A percentile compares a stretch with the other conserved stretches of the same genome.
Evolutionary conservation across 2,329 filamentous ascomycete species (phyloP).

Genomic region (Pseudopyricularia cyperi): DNA sequence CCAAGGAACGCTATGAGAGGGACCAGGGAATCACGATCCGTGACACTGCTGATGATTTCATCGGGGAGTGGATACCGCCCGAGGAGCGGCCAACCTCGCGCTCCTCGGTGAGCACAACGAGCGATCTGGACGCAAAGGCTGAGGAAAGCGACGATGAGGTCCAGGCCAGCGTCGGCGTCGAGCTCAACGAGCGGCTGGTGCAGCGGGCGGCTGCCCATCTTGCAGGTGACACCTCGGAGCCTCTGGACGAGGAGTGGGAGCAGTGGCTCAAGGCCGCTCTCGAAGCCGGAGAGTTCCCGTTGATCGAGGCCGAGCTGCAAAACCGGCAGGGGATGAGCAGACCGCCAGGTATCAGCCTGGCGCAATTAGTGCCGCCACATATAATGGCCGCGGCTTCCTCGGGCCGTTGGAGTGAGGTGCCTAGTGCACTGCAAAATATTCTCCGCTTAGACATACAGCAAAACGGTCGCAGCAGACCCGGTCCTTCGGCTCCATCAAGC

Average conservation of each 20-base stretch:
- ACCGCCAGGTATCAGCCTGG: neutral
- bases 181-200: slow-evolving; percentile 50
- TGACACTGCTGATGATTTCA: slow-evolving; percentile 60
- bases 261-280: slow-evolving; percentile 61
- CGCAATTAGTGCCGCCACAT: neutral
- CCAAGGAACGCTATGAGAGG: slow-evolving; percentile 65
- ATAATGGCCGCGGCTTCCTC: neutral
- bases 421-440: neutral
- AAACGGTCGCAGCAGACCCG: neutral
- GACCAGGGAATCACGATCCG: slow-evolving; percentile 58
- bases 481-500: neutral
- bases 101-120: neutral
- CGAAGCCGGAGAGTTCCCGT: slow-evolving; percentile 42
- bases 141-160: slow-evolving; percentile 42
- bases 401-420: neutral
- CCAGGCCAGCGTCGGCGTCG: slow-evolving; percentile 43
- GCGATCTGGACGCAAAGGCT: slow-evolving; percentile 16
- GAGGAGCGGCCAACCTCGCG: slow-evolving; percentile 17
- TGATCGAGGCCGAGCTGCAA: neutral
- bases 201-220: slow-evolving; percentile 50
- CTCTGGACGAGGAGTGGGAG: slow-evolving; percentile 61
- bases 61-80: slow-evolving; percentile 47
- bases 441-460: neutral
- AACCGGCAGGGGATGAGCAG: slow-evolving; percentile 7
- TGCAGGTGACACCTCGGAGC: slow-evolving; percentile 41